Evolutionary conservation across 305 asterid species (phyloP).

Genomic region (Fraxinus xanthoxyloides): DNA sequence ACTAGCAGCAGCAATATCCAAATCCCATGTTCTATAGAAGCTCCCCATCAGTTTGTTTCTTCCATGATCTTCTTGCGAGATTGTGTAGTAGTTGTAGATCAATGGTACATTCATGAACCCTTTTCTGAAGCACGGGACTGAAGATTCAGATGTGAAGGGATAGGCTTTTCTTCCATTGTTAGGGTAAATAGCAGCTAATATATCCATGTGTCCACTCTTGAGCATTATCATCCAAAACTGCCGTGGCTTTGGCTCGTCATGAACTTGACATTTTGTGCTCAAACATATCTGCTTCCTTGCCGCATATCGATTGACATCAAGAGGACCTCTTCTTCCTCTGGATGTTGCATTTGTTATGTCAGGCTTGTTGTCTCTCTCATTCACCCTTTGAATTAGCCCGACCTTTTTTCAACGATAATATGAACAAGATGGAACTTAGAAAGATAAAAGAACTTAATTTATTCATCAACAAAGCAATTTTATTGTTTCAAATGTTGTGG

Average conservation of each 20-base stretch:
- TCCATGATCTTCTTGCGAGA: slow-evolving; percentile 19
- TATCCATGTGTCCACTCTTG: slow-evolving; percentile 64
- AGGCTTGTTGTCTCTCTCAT: slow-evolving; percentile 16
- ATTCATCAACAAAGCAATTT: background rate
- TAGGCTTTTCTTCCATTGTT: slow-evolving; percentile 38
- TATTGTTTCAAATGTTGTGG: background rate
- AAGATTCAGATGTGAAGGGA: slow-evolving; percentile 35
- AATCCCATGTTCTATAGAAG: slow-evolving; percentile 56
- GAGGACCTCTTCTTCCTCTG: background rate
- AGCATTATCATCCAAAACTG: slow-evolving; percentile 70
- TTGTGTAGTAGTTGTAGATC: slow-evolving; percentile 49
- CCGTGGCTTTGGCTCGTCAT: slow-evolving; percentile 54
- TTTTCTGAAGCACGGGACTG: slow-evolving; percentile 57
- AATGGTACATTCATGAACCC: slow-evolving; percentile 59
- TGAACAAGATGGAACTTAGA: background rate
- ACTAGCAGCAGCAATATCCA: slow-evolving; percentile 25
- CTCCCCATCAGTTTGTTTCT: slow-evolving; percentile 36
- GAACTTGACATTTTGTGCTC: slow-evolving; percentile 47
- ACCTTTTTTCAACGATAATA: background rate
- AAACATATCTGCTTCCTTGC: slow-evolving; percentile 44
- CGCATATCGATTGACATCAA: slow-evolving; percentile 38
- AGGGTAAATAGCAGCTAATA: slow-evolving; percentile 49
- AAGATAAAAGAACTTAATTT: background rate
- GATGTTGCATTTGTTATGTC: slow-evolving; percentile 4
- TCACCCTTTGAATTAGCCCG: slow-evolving; percentile 23